Percentiles rank a stretch among this genome's conserved stretches.
phyloP scores from a whole-genome alignment of 139 green algal genomes.

The Trebouxia sp. region DNA sequence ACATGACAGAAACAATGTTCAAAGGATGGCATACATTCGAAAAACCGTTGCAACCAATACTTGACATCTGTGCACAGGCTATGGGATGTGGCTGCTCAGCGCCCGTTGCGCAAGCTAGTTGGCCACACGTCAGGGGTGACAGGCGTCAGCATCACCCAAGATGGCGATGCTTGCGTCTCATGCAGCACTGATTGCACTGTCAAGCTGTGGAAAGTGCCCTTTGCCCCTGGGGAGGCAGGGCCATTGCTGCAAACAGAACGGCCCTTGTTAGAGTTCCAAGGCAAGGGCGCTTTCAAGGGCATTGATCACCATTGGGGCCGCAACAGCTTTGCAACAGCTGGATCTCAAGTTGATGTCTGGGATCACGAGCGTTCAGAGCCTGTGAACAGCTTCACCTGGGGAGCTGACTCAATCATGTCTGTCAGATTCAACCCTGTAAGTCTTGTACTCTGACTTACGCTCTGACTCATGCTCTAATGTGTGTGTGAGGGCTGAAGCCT shows the following conservation, averaged over 20 bases:
- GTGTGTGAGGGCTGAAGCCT: too few species aligned
- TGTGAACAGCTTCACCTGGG: constrained; percentile 88
- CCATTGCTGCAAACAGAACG: constrained; percentile 55
- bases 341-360: constrained; percentile 86
- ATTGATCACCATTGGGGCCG: constrained; percentile 88
- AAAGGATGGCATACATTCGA: too few species aligned
- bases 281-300: constrained; percentile 45
- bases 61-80: constrained; percentile 53
- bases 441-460: not conserved
- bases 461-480: too few species aligned
- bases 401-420: constrained; percentile 82
- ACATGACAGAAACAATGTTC: too few species aligned
- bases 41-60: too few species aligned
- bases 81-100: constrained; percentile 86
- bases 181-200: constrained; percentile 86
- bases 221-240: constrained; percentile 69
- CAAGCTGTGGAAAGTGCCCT: constrained; percentile 87
- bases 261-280: constrained; percentile 77
- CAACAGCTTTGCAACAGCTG: constrained; percentile 85
- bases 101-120: constrained; percentile 70
- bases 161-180: constrained; percentile 79
- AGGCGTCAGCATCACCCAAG: constrained; percentile 78
- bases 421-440: constrained; percentile 93
- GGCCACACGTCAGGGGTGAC: constrained; percentile 77
- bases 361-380: constrained; percentile 85